Percentiles rank a stretch among this genome's conserved stretches.
Conservation (phyloP, 1,284 basidiomycete genomes). For the Tausonia pullulans region DNA sequence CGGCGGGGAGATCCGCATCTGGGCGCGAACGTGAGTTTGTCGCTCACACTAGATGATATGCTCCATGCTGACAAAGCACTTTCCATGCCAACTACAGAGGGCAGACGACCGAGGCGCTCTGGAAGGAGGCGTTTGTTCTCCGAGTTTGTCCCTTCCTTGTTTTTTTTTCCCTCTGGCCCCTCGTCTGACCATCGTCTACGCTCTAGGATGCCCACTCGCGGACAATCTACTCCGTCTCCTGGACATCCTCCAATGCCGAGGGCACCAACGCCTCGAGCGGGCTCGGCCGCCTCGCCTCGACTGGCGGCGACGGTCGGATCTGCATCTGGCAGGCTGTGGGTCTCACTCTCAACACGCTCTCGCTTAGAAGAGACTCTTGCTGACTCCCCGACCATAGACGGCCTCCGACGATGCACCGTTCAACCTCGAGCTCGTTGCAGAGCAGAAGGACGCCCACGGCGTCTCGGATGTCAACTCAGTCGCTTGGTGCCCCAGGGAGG, state of each 20-base stretch:
- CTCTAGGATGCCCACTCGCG: conserved; percentile 46
- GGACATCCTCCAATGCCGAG: conserved; percentile 38
- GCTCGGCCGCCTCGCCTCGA: conserved; percentile 41
- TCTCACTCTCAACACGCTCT: background rate
- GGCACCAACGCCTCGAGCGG: background rate
- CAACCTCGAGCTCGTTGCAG: conserved; percentile 23
- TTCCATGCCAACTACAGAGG: conserved; percentile 22
- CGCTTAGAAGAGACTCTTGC: background rate
- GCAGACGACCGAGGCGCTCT: conserved; percentile 29
- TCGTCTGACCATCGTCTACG: conserved; percentile 7
- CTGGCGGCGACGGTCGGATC: conserved; percentile 45
- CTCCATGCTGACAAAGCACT: background rate
- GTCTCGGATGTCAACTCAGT: conserved; percentile 45
- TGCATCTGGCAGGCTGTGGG: conserved; percentile 39
- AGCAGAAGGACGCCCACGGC: conserved; percentile 34
- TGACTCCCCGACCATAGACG: background rate
- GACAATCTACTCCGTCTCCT: conserved; percentile 67
- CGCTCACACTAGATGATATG: background rate
- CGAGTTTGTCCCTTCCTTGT: background rate
- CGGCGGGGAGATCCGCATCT: conserved; percentile 39
- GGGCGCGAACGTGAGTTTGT: conserved; percentile 33
- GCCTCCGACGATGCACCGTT: conserved; percentile 8
- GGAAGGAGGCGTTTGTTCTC: conserved; percentile 25
- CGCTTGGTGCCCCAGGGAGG: conserved; percentile 35
- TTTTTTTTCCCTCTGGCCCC: background rate